Conservation (phyloP, 352 stramenopile species). For the Globisporangium acanthophoron region DNA sequence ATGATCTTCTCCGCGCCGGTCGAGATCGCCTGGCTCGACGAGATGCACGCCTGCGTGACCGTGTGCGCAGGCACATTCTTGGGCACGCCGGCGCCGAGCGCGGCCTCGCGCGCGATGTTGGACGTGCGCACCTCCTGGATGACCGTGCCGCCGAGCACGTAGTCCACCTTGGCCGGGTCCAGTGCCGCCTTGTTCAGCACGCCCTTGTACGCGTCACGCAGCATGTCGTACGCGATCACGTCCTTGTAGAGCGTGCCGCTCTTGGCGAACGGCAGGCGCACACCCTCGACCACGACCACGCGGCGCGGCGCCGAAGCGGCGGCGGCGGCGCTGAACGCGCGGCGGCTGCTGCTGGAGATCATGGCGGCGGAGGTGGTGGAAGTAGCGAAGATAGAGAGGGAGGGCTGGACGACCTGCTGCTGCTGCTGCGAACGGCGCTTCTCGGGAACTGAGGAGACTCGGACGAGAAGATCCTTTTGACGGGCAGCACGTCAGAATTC, state of each 20-base stretch:
- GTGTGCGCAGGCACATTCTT: conserved; percentile 94
- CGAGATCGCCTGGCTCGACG: conserved; percentile 93
- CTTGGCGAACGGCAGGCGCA: conserved; percentile 94
- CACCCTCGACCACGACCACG: conserved; percentile 92
- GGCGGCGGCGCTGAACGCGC: conserved; percentile 33
- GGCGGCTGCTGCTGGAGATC: conserved; percentile 19
- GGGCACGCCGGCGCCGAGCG: conserved; percentile 95
- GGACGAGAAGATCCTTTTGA: neutral
- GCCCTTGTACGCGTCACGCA: conserved; percentile 94
- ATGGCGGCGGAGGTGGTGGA: conserved; percentile 15
- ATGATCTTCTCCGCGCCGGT: conserved; percentile 95
- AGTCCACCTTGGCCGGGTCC: conserved; percentile 94
- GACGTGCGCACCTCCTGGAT: conserved; percentile 97
- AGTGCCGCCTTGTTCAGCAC: conserved; percentile 95
- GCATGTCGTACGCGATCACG: conserved; percentile 96
- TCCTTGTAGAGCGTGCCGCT: conserved; percentile 96
- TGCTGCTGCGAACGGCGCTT: neutral
- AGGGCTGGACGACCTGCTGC: neutral
- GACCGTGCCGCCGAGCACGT: conserved; percentile 95
- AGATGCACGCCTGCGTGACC: conserved; percentile 96
- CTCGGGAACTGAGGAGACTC: neutral
- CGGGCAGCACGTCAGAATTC: neutral
- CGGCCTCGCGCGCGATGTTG: conserved; percentile 96
- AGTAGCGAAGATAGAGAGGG: neutral
- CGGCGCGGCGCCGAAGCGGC: conserved; percentile 32